A percentile compares a stretch with the other conserved stretches of the same genome.
Conservation (phyloP, 2,329 filamentous ascomycete genomes). For the Aspergillus cejpii region DNA sequence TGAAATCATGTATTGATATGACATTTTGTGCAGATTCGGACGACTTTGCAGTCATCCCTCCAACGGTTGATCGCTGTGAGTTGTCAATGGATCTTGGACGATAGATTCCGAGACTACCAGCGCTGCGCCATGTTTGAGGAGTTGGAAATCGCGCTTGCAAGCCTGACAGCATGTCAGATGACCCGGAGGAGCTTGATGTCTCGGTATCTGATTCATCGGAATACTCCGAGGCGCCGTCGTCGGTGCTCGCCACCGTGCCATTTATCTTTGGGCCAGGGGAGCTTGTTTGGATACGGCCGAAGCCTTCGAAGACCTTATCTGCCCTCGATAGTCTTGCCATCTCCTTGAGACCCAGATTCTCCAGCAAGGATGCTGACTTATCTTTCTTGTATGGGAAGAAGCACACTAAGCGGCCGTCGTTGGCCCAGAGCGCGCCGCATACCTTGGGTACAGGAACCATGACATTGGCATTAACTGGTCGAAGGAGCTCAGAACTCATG, state of each 20-base stretch:
- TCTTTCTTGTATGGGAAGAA: constrained; percentile 51
- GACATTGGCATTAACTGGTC: constrained; percentile 53
- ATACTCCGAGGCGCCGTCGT: constrained; percentile 42
- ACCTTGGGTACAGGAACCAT: constrained; percentile 58
- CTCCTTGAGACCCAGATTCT: constrained; percentile 43
- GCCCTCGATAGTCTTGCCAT: constrained; percentile 44
- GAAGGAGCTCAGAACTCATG: constrained; percentile 48
- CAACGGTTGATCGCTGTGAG: constrained; percentile 49
- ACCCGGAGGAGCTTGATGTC: constrained; percentile 49
- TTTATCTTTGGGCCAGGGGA: constrained; percentile 44
- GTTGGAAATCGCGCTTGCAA: constrained; percentile 45
- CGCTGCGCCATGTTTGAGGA: constrained; percentile 48
- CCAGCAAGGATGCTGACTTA: constrained; percentile 46
- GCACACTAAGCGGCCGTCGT: constrained; percentile 52
- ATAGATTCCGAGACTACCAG: constrained; percentile 50
- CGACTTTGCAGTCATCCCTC: constrained; percentile 47
- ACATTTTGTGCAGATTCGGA: constrained; percentile 56
- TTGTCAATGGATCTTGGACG: constrained; percentile 45
- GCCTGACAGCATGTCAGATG: constrained; percentile 40
- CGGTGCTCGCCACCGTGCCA: constrained; percentile 38
- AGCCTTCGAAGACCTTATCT: constrained; percentile 56
- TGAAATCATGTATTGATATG: constrained; percentile 65
- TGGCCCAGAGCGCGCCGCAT: constrained; percentile 53
- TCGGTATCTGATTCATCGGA: constrained; percentile 53
- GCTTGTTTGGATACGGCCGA: constrained; percentile 52